These are phyloP conservation scores for Chaetoscypha palmicola DNA, from an alignment of 2,329 filamentous ascomycete genomes.

Conservation along the genomic window DNA sequence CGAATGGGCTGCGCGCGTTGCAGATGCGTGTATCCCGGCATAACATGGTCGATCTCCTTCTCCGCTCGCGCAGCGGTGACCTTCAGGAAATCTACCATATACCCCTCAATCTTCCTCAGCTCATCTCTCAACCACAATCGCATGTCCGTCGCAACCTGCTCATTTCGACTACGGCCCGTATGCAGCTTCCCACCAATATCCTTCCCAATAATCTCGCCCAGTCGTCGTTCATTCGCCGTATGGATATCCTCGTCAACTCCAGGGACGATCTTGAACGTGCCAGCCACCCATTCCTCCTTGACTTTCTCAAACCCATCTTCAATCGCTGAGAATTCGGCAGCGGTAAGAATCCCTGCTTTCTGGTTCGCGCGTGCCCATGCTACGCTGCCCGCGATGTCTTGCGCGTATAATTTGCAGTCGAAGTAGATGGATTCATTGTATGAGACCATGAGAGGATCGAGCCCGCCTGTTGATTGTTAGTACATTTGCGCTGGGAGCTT, in stretches of 20 bases:
- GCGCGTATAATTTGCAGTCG: slow-evolving; percentile 69
- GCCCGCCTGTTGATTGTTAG: slow-evolving; percentile 59
- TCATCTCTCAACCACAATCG: slow-evolving; percentile 78
- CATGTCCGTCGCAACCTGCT: slow-evolving; percentile 88
- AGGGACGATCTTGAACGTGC: slow-evolving; percentile 44
- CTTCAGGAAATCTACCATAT: slow-evolving; percentile 61
- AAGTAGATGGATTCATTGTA: slow-evolving; percentile 80
- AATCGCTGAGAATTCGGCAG: slow-evolving; percentile 66
- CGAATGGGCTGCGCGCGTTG: slow-evolving; percentile 75
- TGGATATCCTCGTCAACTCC: slow-evolving; percentile 57
- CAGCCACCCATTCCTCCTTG: slow-evolving; percentile 45
- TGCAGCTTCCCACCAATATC: slow-evolving; percentile 83
- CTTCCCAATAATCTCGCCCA: slow-evolving; percentile 81
- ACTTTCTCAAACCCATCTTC: slow-evolving; percentile 60
- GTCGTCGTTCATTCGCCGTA: slow-evolving; percentile 63
- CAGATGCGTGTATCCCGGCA: slow-evolving; percentile 82
- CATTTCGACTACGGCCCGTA: slow-evolving; percentile 80
- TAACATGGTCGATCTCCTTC: slow-evolving; percentile 66
- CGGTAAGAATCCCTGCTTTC: slow-evolving; percentile 65
- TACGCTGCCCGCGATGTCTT: slow-evolving; percentile 75
- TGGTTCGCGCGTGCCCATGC: slow-evolving; percentile 76
- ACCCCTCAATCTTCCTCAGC: slow-evolving; percentile 60
- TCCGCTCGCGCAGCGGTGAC: slow-evolving; percentile 65
- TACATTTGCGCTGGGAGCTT: too few relatives aligned
- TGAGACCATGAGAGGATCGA: slow-evolving; percentile 78